Evolutionary conservation across 2,329 filamentous ascomycete species (phyloP).

Genomic region (Incumbomyces lentus): DNA sequence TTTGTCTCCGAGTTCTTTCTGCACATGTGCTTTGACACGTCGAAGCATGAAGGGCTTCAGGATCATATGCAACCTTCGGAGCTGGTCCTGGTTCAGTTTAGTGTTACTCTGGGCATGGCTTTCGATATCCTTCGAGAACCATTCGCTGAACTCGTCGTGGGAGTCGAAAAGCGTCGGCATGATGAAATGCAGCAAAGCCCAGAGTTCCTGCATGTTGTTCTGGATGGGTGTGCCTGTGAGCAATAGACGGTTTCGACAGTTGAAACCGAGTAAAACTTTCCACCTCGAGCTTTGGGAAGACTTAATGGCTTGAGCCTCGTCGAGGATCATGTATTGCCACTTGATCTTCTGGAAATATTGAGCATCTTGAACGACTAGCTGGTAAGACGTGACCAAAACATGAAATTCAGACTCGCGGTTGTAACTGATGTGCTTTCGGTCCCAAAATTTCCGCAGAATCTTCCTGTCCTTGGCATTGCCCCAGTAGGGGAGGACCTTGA

Average conservation of each 20-base stretch:
- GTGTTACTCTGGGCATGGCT: slow-evolving; percentile 98
- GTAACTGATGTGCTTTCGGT: slow-evolving; percentile 94
- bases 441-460: slow-evolving; percentile 96
- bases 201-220: slow-evolving; percentile 99
- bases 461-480: slow-evolving; percentile 89
- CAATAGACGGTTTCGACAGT: slow-evolving; percentile 86
- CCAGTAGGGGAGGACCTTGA: slow-evolving; percentile 97
- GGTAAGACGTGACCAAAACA: slow-evolving; percentile 92
- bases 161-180: slow-evolving; percentile 93
- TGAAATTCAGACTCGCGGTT: slow-evolving; percentile 89
- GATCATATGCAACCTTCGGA: slow-evolving; percentile 96
- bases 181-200: slow-evolving; percentile 96
- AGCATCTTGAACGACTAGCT: slow-evolving; percentile 89
- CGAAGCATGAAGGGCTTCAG: slow-evolving; percentile 98
- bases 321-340: slow-evolving; percentile 99
- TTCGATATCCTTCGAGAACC: slow-evolving; percentile 61
- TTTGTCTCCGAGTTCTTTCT: slow-evolving; percentile 98
- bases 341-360: slow-evolving; percentile 98
- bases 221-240: slow-evolving; percentile 96
- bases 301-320: slow-evolving; percentile 98
- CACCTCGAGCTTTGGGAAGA: slow-evolving; percentile 91
- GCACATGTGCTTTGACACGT: slow-evolving; percentile 98
- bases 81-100: slow-evolving; percentile 97
- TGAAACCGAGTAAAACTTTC: slow-evolving; percentile 90
- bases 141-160: slow-evolving; percentile 43